Base-by-base conservation (phyloP, 306 rosid species). In the Calophaca sinica region DNA sequence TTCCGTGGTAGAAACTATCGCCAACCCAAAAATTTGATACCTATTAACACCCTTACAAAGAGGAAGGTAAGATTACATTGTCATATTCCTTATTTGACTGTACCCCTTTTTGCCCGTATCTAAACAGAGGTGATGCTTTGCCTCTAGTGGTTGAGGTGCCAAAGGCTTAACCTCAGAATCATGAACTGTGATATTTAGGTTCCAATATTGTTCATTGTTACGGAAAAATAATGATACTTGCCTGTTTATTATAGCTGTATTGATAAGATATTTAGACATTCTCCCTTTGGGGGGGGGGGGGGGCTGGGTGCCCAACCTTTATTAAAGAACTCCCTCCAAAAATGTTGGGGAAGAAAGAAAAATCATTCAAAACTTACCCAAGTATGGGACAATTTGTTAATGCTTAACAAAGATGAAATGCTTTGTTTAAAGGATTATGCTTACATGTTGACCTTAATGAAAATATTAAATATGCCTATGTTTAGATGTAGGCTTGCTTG, bases 1-100 rank as follows among this genome's bases (percentile, higher is more conserved):
- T 94, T 91, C 72, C 97, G 96, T 60, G 99, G 97, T 60, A 87
- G 99, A 81, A 94, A 94, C 74, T 94, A 94, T 74, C 96, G 99
- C 54, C 99, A 94, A 71, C 98, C 99, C 14, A 90, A 94, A 84
- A 92, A 85, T 79, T 85, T 94, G 84, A 94, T 94, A 83, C 99
- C 99, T 49, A 79, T 94, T 77, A 94, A 94, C 86, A 94, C 99
- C 81, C 99, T 94, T 72, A 94, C 99, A 2, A 94, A 94, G 86
- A 88, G 99, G 80, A 94, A 91, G 99, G 99, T 94, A 51, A n/a
- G 87, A 46, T 62, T 62, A 26, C 79, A 45, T 10, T 9, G 69
- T 41, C 68, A 29, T 70, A 59, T 33, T 61, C 54, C 50, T 75
- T 77, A 33, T 62, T 72, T 14, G 75, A 28, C 5, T 58, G 20